Conservation (phyloP, 1,284 basidiomycete species). For the Mycena sp. region DNA sequence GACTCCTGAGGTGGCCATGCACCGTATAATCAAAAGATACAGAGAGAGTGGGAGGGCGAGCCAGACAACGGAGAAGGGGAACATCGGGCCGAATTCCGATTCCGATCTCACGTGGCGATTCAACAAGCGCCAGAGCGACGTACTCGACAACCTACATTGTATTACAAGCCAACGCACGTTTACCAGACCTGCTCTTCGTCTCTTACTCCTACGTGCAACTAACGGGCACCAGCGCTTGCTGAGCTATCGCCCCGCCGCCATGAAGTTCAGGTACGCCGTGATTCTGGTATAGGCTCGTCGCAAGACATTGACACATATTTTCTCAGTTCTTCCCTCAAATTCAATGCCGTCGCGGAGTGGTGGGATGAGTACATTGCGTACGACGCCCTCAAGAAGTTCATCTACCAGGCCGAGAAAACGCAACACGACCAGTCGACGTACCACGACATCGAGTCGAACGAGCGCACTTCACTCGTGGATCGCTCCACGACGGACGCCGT, state of each 20-base stretch:
- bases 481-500: constrained; percentile 58
- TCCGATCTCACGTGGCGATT: too few species aligned
- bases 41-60: too few species aligned
- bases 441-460: constrained; percentile 74
- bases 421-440: constrained; percentile 55
- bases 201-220: too few species aligned
- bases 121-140: too few species aligned
- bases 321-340: constrained; percentile 80
- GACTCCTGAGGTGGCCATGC: too few species aligned
- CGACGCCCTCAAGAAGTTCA: constrained; percentile 87
- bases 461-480: constrained; percentile 62
- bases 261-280: constrained; percentile 64
- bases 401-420: constrained; percentile 85
- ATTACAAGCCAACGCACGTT: too few species aligned
- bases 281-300: not conserved
- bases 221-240: too few species aligned
- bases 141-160: too few species aligned
- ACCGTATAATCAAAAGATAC: too few species aligned
- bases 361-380: constrained; percentile 94
- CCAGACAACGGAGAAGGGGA: too few species aligned
- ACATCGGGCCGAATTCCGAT: too few species aligned
- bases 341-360: constrained; percentile 96
- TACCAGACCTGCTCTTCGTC: too few species aligned
- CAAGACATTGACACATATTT: not conserved
- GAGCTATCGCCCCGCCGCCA: constrained; percentile 40